A percentile compares a stretch with the other conserved stretches of the same genome.
Evolutionary conservation across 2,329 filamentous ascomycete species (phyloP).

Genomic region (Colletotrichum abscissum): DNA sequence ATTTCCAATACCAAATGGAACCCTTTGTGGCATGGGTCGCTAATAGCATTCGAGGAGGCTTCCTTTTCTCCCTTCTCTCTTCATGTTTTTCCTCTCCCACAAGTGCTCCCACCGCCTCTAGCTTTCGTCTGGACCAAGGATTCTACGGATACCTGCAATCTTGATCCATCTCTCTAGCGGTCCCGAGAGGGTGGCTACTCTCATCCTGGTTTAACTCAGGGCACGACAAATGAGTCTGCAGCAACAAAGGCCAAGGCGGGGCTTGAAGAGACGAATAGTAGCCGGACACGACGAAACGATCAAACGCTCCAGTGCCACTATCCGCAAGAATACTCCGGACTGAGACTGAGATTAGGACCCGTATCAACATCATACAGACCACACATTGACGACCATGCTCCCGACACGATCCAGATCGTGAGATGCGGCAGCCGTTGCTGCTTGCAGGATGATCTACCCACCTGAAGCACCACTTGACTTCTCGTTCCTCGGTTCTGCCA

Average conservation of each 20-base stretch:
- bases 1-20: background rate
- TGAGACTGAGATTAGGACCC: no score
- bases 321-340: background rate
- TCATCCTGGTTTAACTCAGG: background rate
- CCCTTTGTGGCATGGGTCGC: no score
- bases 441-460: background rate
- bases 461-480: background rate
- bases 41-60: background rate
- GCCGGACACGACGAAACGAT: slow-evolving; percentile 15
- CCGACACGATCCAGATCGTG: background rate
- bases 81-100: background rate
- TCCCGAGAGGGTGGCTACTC: background rate
- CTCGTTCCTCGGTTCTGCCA: background rate
- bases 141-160: no score
- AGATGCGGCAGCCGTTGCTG: slow-evolving; percentile 1
- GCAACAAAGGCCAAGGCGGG: slow-evolving; percentile 4
- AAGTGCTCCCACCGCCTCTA: background rate
- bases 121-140: background rate
- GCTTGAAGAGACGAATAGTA: background rate
- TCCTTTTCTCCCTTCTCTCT: background rate
- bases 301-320: background rate
- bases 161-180: background rate
- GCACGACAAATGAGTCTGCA: slow-evolving; percentile 1
- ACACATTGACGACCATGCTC: background rate
- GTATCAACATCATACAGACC: no score